Base-by-base conservation (phyloP, 176 grass and related monocot species). In the Puya raimondii region DNA sequence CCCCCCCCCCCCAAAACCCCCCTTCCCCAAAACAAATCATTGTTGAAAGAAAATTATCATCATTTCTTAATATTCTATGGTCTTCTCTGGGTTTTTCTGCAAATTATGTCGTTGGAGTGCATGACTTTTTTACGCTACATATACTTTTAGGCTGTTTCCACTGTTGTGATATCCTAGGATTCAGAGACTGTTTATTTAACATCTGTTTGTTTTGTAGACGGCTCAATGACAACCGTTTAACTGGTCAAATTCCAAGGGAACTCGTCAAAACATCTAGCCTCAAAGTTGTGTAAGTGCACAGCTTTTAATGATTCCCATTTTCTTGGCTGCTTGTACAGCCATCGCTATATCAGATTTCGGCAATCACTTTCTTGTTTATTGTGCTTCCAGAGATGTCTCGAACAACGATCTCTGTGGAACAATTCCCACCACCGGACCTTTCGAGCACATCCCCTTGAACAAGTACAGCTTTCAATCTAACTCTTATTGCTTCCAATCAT, bases 351-450 rank as follows among this genome's bases (percentile, higher is more conserved):
- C n/a, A 68, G 48, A 33, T 72, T 74, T 64, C 67, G 16, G 61
- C 70, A 87, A 58, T 78, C 48, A 65, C 11, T 49, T 70, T 65
- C 4, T 54, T 68, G 72, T 65, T 47, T 47, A 71, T 4, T 63
- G 9, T 82, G 13, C 50, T 84, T 84, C 42, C 83, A 95, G 91
- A 70, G 84, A 95, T 77, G 72, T 82, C 63, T 87, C 91, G 25
- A 82, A 80, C 66, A 95, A 95, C 16, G 53, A 95, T 75, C 81
- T 95, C 54, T 87, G 86, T 42, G 86, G 91, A 33, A 87, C 91
- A 66, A 95, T 95, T 84, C 91, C 86, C 23, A 85, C 84, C 61
- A 85, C 65, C n/a, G 81, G 86, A 13, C 81, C 84, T 80, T 95
- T 95, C 80, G 81, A 82, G 64, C 84, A 72, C 76, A 78, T 90